Base-by-base conservation (phyloP, 1,139 yeast species). In the Protomyces arabidopsidicola region DNA sequence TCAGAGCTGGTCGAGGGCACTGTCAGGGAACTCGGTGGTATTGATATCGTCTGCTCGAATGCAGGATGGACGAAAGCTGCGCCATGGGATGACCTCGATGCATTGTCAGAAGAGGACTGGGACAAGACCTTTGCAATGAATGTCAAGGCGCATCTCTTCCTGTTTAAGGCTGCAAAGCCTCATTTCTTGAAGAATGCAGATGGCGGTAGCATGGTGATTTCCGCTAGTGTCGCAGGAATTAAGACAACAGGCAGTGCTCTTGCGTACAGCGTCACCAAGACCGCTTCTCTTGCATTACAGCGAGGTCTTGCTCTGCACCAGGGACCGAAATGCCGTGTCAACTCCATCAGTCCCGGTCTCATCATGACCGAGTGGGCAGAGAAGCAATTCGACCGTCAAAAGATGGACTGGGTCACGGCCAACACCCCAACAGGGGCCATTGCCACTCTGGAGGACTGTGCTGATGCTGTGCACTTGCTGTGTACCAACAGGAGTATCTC, bases 301-400 rank as follows among this genome's bases (percentile, higher is more conserved):
- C 70, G 74, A 63, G 72, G 77, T 67, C 71, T 77, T 55, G 70
- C 69, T 53, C 62, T 55, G 12, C 66, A 64, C n/a, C 53, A 45
- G 63, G 79, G 78, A 1, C 76, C 79, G 2, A 72, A 74, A 61
- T 69, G 74, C 45, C 69, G 79, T 36, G 71, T 76, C 59, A 78
- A 77, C 68, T 77, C 77, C 6, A 74, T 77, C 34, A 75, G 78
- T 61, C 80, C 80, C 0, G 80, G 80, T 1, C 70, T 77, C 51
- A 70, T 77, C 56, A 68, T 75, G 61, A 77, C 80, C 3, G 80
- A 77, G 42, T 77, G 80, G 80, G 78, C 78, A 4, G 68, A 70
- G 63, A 68, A 72, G 63, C 55, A 48, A 24, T 77, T 77, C 64
- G 75, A 77, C 6, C 66, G 70, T 36, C 77, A 73, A 24, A 65